Conservation (phyloP, 495 filamentous ascomycete genomes). For the Baudoinia panamericana region DNA sequence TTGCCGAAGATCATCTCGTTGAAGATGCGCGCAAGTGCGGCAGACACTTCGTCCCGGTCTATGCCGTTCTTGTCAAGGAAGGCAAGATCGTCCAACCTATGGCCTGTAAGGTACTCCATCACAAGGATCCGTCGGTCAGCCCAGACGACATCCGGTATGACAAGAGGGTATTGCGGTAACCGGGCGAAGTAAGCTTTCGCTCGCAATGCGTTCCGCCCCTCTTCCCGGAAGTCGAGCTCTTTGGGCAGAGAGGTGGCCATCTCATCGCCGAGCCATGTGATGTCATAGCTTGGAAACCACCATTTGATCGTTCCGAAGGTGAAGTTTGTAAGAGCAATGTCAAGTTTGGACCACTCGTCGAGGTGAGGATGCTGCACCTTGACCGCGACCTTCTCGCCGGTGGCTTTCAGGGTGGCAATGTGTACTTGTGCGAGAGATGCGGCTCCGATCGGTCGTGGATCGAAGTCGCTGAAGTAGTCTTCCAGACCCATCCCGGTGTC, state of each 20-base stretch:
- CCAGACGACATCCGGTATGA: slow-evolving; percentile 87
- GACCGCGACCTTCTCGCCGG: slow-evolving; percentile 84
- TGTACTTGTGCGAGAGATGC: slow-evolving; percentile 95
- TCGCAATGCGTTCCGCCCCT: slow-evolving; percentile 73
- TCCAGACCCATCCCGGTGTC: slow-evolving; percentile 72
- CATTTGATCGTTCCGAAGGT: slow-evolving; percentile 80
- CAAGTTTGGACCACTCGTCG: slow-evolving; percentile 82
- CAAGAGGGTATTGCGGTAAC: slow-evolving; percentile 57
- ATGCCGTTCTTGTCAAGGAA: slow-evolving; percentile 78
- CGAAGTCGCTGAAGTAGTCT: slow-evolving; percentile 76
- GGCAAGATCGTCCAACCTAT: slow-evolving; percentile 75
- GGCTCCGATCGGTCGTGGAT: slow-evolving; percentile 67
- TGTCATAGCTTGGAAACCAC: slow-evolving; percentile 94
- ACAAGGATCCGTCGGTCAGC: slow-evolving; percentile 79
- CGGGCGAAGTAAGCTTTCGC: slow-evolving; percentile 64
- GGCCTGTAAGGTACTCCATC: slow-evolving; percentile 85
- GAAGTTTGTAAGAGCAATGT: slow-evolving; percentile 73
- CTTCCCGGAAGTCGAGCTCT: slow-evolving; percentile 79
- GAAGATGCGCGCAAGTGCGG: slow-evolving; percentile 81
- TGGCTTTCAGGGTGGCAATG: slow-evolving; percentile 69
- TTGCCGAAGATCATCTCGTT: slow-evolving; percentile 99
- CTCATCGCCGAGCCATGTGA: slow-evolving; percentile 89
- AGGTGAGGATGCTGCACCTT: slow-evolving; percentile 92
- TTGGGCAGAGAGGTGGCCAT: slow-evolving; percentile 82
- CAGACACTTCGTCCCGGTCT: slow-evolving; percentile 91